phyloP scores from a whole-genome alignment of 148 eudicot species.

The Talinum fruticosum region DNA sequence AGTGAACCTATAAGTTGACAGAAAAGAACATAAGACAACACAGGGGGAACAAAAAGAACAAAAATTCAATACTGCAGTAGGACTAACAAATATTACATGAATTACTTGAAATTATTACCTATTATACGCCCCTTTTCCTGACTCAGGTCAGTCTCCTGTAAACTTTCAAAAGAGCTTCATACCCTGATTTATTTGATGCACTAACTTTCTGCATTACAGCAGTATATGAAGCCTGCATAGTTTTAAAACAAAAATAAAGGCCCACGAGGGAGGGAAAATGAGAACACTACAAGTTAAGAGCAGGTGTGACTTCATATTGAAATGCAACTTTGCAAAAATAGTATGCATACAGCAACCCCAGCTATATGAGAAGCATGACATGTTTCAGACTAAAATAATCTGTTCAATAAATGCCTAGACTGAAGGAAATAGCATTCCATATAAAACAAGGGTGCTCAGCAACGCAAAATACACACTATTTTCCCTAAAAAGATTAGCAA shows the following conservation, averaged over 20 bases:
- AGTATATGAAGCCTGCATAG: conserved; percentile 77
- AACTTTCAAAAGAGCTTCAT: conserved; percentile 66
- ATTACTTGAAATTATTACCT: conserved; percentile 31
- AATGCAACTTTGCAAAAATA: not conserved
- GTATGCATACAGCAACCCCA: not conserved
- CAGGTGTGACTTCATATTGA: not conserved
- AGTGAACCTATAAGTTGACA: conserved; percentile 52
- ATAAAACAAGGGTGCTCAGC: not conserved
- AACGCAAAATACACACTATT: not conserved
- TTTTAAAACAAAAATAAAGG: not conserved
- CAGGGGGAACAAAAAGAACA: not conserved
- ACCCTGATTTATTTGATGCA: conserved; percentile 60
- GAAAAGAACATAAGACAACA: conserved; percentile 6
- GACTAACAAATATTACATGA: not conserved
- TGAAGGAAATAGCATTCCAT: not conserved
- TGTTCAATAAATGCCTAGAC: not conserved
- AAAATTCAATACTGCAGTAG: not conserved
- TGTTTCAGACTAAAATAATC: not conserved
- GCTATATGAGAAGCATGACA: not conserved
- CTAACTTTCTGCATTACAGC: conserved; percentile 76
- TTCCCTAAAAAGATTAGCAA: not conserved
- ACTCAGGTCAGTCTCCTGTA: conserved; percentile 93
- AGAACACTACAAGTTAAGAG: not conserved
- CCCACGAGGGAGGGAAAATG: too few relatives aligned
- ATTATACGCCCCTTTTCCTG: conserved; percentile 89